Evolutionary conservation across 805 yeast species (phyloP).

Genomic region (Aciculoconidium aculeatum): DNA sequence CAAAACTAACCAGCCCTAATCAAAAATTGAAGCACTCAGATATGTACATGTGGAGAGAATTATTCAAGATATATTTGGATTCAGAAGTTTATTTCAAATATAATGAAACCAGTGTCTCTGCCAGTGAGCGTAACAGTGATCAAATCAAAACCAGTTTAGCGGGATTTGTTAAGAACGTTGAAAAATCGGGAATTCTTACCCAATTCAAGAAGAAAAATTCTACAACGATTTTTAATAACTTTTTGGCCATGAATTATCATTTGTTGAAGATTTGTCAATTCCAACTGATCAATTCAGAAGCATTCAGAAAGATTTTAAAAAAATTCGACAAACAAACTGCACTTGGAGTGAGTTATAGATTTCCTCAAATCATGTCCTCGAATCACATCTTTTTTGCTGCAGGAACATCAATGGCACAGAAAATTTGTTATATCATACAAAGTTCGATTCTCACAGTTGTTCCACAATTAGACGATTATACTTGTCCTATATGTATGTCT

Average conservation of each 20-base stretch:
- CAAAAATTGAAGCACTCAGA: slow-evolving; percentile 35
- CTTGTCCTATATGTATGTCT: slow-evolving; percentile 67
- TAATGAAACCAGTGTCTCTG: slow-evolving; percentile 35
- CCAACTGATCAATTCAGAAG: slow-evolving; percentile 57
- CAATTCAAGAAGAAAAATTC: slow-evolving; percentile 45
- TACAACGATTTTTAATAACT: slow-evolving; percentile 40
- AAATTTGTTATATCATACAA: slow-evolving; percentile 52
- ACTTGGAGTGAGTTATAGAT: slow-evolving; percentile 39
- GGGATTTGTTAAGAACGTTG: slow-evolving; percentile 36
- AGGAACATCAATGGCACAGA: slow-evolving; percentile 47
- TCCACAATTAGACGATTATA: slow-evolving; percentile 72
- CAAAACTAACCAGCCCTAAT: slow-evolving; percentile 33
- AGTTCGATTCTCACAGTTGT: slow-evolving; percentile 48
- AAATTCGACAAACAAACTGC: slow-evolving; percentile 72
- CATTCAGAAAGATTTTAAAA: slow-evolving; percentile 62
- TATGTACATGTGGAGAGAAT: slow-evolving; percentile 63
- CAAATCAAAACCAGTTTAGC: slow-evolving; percentile 41
- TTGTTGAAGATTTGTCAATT: slow-evolving; percentile 53
- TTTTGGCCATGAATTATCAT: slow-evolving; percentile 48
- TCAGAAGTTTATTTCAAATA: slow-evolving; percentile 57
- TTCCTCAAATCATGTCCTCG: slow-evolving; percentile 39
- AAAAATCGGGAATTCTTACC: slow-evolving; percentile 28
- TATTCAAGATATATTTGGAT: slow-evolving; percentile 61
- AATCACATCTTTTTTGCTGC: slow-evolving; percentile 37
- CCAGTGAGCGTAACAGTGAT: slow-evolving; percentile 40